Evolutionary conservation across 2,329 filamentous ascomycete species (phyloP), one percentile per base, ranked within the genome.

Genomic region (Sclerotinia subarctica): DNA sequence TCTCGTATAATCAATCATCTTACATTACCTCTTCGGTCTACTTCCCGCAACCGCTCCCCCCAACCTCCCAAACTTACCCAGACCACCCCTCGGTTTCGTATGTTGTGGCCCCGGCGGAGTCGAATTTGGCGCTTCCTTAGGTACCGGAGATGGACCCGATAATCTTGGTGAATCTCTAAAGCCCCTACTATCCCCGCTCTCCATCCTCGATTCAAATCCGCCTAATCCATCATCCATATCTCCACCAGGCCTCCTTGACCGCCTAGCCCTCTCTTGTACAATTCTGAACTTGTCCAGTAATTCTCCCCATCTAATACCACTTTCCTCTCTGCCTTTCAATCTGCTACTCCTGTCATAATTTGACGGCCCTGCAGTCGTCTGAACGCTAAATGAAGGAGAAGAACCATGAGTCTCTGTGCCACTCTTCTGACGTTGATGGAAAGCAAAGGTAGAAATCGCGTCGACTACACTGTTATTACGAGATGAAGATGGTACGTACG

Each of bases 201-300:
- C 74, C 32, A 70, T 68, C 35, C 72, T 69, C 19, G 81, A 79
- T 58, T 83, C 82, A 60, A 86, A 83, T 46, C 81, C 73, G 21
- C 83, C 80, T 6, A 83, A 80, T 19, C 86, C 85, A 57, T 83
- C 78, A 62, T 82, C 83, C 64, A 86, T 73, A 29, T 79, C 74
- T 72, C 46, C 79, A 76, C 70, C 81, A 78, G 80, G 79, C 69
- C 88, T 82, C 75, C 93, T 90, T 17, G 87, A 83, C 65, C 93
- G 85, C 66, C 93, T 86, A 7, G 94, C 91, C 69, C 88, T 88
- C 73, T 99, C 95, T 76, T 99, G 95, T 1, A 96, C 94, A 64
- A 85, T 87, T 73, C 92, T 91, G 80, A 99, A 99, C 77, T 97
- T 97, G 72, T 99, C 95, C 6, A 99, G 85, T 47, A 99, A 84